These are phyloP conservation scores for Cladophialophora psammophila DNA, from an alignment of 2,329 filamentous ascomycete genomes.

Conservation along the genomic window DNA sequence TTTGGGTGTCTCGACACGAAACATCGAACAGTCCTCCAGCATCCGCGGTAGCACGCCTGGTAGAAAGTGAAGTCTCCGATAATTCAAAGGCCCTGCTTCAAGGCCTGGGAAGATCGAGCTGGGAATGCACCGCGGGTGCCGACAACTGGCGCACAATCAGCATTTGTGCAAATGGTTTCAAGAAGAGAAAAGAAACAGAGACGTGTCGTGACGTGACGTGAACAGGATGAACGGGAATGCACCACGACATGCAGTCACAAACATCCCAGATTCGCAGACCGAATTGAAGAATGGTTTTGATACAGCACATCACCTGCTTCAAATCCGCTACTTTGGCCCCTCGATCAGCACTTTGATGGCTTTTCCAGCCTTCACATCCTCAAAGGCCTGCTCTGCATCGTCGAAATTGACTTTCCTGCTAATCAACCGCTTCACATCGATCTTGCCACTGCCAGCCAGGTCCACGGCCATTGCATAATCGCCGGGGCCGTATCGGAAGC, in stretches of 20 bases:
- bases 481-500: conserved; percentile 86
- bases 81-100: too few relatives aligned
- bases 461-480: conserved; percentile 87
- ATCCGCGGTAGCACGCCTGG: too few relatives aligned
- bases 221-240: too few relatives aligned
- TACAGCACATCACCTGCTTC: not conserved
- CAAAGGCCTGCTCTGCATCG: conserved; percentile 85
- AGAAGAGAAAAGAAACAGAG: too few relatives aligned
- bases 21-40: too few relatives aligned
- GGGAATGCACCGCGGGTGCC: too few relatives aligned
- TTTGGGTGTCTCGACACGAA: too few relatives aligned
- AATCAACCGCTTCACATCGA: conserved; percentile 80
- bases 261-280: not conserved
- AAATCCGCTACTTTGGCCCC: conserved; percentile 41
- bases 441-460: conserved; percentile 73
- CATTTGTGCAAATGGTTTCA: too few relatives aligned
- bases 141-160: too few relatives aligned
- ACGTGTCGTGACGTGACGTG: too few relatives aligned
- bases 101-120: too few relatives aligned
- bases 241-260: not conserved
- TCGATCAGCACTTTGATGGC: conserved; percentile 58
- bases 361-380: conserved; percentile 83
- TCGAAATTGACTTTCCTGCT: conserved; percentile 78
- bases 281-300: conserved; percentile 1
- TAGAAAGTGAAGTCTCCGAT: too few relatives aligned